A percentile compares a stretch with the other conserved stretches of the same genome.
Evolutionary conservation across 73 alveolate species (phyloP).

Genomic region (Blepharisma japonicum): DNA sequence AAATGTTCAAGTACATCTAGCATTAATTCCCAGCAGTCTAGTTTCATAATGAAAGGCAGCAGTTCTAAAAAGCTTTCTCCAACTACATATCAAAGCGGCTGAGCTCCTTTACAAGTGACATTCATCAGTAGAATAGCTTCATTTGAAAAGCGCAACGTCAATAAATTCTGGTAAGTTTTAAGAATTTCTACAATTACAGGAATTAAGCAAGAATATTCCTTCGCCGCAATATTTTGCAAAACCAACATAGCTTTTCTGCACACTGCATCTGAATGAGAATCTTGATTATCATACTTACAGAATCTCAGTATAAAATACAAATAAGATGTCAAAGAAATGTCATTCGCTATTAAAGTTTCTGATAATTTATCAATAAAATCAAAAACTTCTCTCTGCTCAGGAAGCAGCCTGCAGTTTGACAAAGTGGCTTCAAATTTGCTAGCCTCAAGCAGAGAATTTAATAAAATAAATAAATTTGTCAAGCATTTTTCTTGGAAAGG

Average conservation of each 20-base stretch:
- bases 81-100: slow-evolving; percentile 21
- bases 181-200: background rate
- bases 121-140: slow-evolving; percentile 9
- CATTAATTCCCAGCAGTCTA: slow-evolving; percentile 19
- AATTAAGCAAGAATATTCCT: slow-evolving; percentile 1
- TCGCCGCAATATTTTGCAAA: background rate
- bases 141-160: background rate
- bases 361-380: slow-evolving; percentile 27
- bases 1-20: background rate
- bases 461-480: background rate
- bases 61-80: slow-evolving; percentile 22
- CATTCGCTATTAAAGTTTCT: slow-evolving; percentile 27
- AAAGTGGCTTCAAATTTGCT: slow-evolving; percentile 32
- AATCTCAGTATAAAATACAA: slow-evolving; percentile 44
- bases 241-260: slow-evolving; percentile 43
- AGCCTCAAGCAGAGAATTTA: slow-evolving; percentile 10
- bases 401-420: background rate
- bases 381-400: slow-evolving; percentile 16
- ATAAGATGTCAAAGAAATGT: slow-evolving; percentile 18
- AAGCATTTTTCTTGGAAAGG: slow-evolving; percentile 23
- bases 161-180: background rate
- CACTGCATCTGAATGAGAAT: slow-evolving; percentile 62
- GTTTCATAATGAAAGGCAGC: slow-evolving; percentile 25
- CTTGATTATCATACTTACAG: slow-evolving; percentile 47
- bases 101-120: slow-evolving; percentile 27